phyloP scores from a whole-genome alignment of 2,329 filamentous ascomycete genomes.

The Paramyrothecium roridum region DNA sequence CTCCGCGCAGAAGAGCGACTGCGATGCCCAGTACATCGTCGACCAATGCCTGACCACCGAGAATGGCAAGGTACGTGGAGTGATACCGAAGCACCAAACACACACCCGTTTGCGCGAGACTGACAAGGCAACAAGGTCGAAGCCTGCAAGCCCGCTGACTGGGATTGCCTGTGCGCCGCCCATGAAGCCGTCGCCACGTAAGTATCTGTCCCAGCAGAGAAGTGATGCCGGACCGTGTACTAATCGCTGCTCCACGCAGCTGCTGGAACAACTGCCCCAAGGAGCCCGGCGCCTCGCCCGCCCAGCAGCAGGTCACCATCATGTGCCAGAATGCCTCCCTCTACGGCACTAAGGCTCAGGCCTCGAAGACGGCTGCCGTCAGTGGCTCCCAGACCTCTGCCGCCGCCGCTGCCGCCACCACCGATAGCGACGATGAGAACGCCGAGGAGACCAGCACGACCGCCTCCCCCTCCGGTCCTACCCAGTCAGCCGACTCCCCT shows the following conservation, averaged over 20 bases:
- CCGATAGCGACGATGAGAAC: slow-evolving; percentile 13
- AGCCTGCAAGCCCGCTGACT: slow-evolving; percentile 37
- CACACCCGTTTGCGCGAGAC: neutral
- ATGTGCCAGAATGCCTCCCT: slow-evolving; percentile 44
- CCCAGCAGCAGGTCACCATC: slow-evolving; percentile 34
- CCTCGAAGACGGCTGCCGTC: slow-evolving; percentile 16
- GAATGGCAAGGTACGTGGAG: slow-evolving; percentile 27
- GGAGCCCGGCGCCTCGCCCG: slow-evolving; percentile 33
- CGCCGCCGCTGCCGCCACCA: slow-evolving; percentile 14
- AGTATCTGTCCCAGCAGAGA: slow-evolving; percentile 14
- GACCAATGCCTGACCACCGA: slow-evolving; percentile 39
- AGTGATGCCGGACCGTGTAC: slow-evolving; percentile 3
- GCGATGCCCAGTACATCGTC: slow-evolving; percentile 45
- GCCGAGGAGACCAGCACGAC: slow-evolving; percentile 12
- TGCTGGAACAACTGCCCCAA: slow-evolving; percentile 58
- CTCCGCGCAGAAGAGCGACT: slow-evolving; percentile 31
- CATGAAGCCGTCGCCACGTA: slow-evolving; percentile 44
- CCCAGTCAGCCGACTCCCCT: slow-evolving; percentile 19
- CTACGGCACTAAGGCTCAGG: slow-evolving; percentile 31
- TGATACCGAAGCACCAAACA: neutral
- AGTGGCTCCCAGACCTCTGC: slow-evolving; percentile 15
- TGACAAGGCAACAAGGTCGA: slow-evolving; percentile 20
- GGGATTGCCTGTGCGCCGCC: slow-evolving; percentile 42
- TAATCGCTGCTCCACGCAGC: slow-evolving; percentile 19
- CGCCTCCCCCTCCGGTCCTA: slow-evolving; percentile 12